Base-by-base conservation (phyloP, 2,329 filamentous ascomycete species). In the Monilinia aucupariae region DNA sequence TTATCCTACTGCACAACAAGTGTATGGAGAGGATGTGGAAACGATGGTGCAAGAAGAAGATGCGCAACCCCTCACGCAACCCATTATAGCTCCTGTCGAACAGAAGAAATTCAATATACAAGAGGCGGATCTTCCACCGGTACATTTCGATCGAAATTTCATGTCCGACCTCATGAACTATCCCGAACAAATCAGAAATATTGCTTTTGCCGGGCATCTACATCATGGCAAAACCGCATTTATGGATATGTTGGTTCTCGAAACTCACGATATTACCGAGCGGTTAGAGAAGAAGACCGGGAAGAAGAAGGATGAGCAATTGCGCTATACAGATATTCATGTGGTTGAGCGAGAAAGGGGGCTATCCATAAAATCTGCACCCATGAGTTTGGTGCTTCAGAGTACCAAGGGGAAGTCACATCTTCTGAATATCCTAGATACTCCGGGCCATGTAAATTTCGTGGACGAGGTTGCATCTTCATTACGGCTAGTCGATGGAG, bases 151-250 rank as follows among this genome's bases (percentile, higher is more conserved):
- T 67, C 86, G 93, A 70, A 86, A 87, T 64, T 97, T 97, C 76
- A 92, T 97, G 90, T 88, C 90, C 41, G 93, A 97, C 77, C 79
- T 97, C 71, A 93, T 97, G 87, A 96, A 91, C 78, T 97, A 91
- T 69, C 94, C 94, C 20, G 90, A 96, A 17, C 92, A 97, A 77
- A 92, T 91, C 73, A 86, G 94, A 68, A 99, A 99, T 74, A 82
- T 99, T 68, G 93, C 92, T 1, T 80, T 99, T 58, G 92, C 90
- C 6, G 94, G 94, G 59, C 93, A 99, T 76, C 76, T 99, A 63
- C 94, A 99, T 74, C 94, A 99, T 76, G 94, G 94, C 69, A 99
- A 99, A 81, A 99, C 94, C 13, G 91, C 93, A 0, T 91, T 99
- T 68, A 92, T 97, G 89, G 94, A 99, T 75, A 97, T 97, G 91